A percentile compares a stretch with the other conserved stretches of the same genome.
Conservation (phyloP, 169 alveolate species). For the Plasmodium chabaudi region DNA sequence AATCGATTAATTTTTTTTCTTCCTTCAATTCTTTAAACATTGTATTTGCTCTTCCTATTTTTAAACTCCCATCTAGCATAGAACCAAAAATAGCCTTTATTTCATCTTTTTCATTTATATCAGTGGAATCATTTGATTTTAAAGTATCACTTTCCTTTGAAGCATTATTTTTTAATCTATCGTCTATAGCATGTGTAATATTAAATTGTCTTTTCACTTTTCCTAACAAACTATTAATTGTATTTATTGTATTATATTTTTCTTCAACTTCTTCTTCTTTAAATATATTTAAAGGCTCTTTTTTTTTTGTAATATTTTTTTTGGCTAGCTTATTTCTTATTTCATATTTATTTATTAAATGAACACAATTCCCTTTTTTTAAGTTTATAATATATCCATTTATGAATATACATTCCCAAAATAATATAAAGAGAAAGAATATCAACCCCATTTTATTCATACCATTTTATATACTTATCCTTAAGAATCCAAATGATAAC, state of each 20-base stretch:
- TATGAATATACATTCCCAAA: neutral
- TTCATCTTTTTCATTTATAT: constrained; percentile 9
- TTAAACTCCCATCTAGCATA: constrained; percentile 68
- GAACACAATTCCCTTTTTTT: constrained; percentile 6
- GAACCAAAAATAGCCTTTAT: constrained; percentile 38
- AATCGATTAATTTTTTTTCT: constrained; percentile 54
- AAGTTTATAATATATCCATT: constrained; percentile 35
- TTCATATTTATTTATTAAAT: neutral
- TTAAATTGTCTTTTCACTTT: constrained; percentile 64
- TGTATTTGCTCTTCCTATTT: constrained; percentile 75
- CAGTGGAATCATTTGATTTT: neutral
- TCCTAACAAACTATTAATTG: constrained; percentile 70
- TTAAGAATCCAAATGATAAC: no score
- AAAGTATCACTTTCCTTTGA: constrained; percentile 2
- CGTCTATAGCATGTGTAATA: constrained; percentile 33
- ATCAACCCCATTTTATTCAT: no score
- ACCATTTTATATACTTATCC: no score
- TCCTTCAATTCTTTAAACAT: constrained; percentile 70
- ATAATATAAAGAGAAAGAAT: no score
- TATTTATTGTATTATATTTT: constrained; percentile 56
- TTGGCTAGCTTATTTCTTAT: neutral
- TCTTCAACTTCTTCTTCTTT: constrained; percentile 76
- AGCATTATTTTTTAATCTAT: constrained; percentile 7
- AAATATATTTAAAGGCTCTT: constrained; percentile 10
- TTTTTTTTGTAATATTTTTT: constrained; percentile 15